Conservation (phyloP, 345 rosid genomes). For the Brassica incana region DNA sequence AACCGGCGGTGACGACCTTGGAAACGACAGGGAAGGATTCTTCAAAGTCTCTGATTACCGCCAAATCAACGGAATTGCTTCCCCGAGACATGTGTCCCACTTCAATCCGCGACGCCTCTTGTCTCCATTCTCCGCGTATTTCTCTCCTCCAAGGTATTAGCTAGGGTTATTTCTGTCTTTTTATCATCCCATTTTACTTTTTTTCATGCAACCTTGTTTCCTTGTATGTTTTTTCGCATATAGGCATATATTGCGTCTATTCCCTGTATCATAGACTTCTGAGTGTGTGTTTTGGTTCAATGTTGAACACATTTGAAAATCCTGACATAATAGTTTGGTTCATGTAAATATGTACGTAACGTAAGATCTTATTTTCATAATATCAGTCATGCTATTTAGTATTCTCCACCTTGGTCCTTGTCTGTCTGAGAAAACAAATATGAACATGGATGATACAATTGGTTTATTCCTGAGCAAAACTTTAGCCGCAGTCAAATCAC, state of each 20-base stretch:
- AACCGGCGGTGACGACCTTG: conserved; percentile 8
- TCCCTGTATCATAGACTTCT: not conserved
- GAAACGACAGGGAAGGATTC: conserved; percentile 46
- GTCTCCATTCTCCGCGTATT: conserved; percentile 44
- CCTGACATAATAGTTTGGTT: not conserved
- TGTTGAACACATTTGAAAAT: conserved; percentile 21
- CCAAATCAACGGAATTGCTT: conserved; percentile 51
- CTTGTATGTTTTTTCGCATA: not conserved
- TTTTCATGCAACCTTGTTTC: too few species aligned
- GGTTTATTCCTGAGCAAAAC: not conserved
- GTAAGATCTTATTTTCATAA: not conserved
- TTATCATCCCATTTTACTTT: too few species aligned
- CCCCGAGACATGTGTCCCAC: conserved; percentile 56
- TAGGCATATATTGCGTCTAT: not conserved
- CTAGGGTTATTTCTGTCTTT: not conserved
- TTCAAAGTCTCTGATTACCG: conserved; percentile 47
- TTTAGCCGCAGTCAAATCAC: not conserved
- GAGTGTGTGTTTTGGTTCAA: not conserved
- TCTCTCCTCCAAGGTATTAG: conserved; percentile 38
- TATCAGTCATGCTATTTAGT: not conserved
- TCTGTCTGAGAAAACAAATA: not conserved
- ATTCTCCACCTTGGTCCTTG: not conserved
- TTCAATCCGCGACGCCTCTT: conserved; percentile 73
- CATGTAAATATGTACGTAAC: not conserved
- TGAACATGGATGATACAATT: not conserved